phyloP scores from a whole-genome alignment of 345 rosid genomes.

The Sisymbrium irio region DNA sequence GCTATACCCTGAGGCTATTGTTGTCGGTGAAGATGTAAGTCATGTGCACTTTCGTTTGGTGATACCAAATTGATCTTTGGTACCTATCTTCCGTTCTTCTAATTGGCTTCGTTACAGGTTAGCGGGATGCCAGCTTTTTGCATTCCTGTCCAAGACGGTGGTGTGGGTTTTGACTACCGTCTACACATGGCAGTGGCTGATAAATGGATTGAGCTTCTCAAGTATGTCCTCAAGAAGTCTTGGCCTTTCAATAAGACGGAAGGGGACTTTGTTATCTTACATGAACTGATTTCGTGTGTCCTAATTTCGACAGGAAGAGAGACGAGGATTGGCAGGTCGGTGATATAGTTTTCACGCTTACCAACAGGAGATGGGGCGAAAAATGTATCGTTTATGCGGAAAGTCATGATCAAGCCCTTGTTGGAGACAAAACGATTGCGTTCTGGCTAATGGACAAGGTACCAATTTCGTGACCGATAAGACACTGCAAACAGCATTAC shows the following conservation, averaged over 20 bases:
- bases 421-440: constrained; percentile 97
- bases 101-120: constrained; percentile 51
- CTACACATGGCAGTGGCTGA: constrained; percentile 97
- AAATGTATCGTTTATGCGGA: constrained; percentile 89
- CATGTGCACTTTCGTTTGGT: constrained; percentile 9
- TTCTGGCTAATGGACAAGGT: constrained; percentile 99
- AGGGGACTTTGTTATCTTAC: not conserved
- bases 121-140: constrained; percentile 99
- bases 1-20: constrained; percentile 85
- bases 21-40: constrained; percentile 95
- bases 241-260: not conserved
- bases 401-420: constrained; percentile 99
- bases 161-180: constrained; percentile 96
- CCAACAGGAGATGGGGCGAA: constrained; percentile 88
- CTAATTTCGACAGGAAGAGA: constrained; percentile 52
- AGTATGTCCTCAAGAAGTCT: constrained; percentile 44
- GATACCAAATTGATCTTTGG: not conserved
- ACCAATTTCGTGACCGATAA: not conserved
- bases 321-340: constrained; percentile 92
- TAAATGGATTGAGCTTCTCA: constrained; percentile 93
- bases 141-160: constrained; percentile 84
- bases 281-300: constrained; percentile 10
- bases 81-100: not conserved
- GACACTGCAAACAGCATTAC: not conserved
- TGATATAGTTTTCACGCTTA: constrained; percentile 67